phyloP scores from a whole-genome alignment of 257 asterid species.

The Galeopsis tetrahit region DNA sequence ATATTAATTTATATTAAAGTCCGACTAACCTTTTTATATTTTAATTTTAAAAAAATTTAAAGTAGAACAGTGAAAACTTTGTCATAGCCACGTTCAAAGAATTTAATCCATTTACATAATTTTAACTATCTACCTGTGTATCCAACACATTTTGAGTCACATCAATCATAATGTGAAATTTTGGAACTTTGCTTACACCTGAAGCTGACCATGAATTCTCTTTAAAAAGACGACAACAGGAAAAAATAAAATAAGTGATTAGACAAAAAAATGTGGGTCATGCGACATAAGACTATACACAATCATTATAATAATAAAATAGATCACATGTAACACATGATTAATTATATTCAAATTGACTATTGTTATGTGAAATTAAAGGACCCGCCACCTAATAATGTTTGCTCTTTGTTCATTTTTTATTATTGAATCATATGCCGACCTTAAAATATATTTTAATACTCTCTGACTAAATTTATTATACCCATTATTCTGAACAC shows the following conservation, averaged over 20 bases:
- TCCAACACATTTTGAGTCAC: neutral
- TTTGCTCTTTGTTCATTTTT: neutral
- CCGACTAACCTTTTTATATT: no score
- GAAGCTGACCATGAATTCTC: neutral
- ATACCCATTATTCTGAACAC: no score
- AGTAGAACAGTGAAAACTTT: no score
- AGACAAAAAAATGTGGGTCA: constrained; percentile 21
- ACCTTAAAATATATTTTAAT: neutral
- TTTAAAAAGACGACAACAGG: neutral
- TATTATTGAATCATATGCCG: neutral
- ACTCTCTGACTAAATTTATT: no score
- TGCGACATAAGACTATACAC: constrained; percentile 18
- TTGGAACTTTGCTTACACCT: constrained; percentile 8
- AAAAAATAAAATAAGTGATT: neutral
- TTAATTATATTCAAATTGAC: constrained; percentile 11
- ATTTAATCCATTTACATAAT: neutral
- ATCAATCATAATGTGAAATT: constrained; percentile 7
- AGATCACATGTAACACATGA: constrained; percentile 32
- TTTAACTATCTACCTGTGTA: no score
- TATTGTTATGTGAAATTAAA: neutral
- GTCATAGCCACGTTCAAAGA: neutral
- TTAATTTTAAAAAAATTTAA: no score
- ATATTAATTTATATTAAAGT: no score
- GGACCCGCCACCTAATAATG: constrained; percentile 18
- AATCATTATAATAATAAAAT: constrained; percentile 3